Conservation (phyloP, 495 filamentous ascomycete species). For the Hyaloscypha bicolor region DNA sequence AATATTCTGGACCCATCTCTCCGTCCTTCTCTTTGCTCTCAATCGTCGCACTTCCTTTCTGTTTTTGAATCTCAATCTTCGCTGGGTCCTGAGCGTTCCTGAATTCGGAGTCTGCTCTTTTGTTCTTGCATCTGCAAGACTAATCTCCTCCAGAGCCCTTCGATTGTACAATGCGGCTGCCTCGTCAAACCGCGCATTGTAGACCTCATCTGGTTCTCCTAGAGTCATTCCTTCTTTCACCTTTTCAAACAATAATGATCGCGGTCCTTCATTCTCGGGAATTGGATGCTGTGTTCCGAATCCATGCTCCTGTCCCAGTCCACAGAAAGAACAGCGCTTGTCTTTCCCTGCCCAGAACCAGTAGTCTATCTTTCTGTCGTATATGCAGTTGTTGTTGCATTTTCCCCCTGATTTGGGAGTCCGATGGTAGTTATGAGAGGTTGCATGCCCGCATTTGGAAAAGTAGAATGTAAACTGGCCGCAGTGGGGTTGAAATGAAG, state of each 20-base stretch:
- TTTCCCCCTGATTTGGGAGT: not conserved
- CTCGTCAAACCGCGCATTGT: not conserved
- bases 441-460: not conserved
- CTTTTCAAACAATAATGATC: not conserved
- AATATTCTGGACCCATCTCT: not conserved
- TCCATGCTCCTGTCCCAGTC: not conserved
- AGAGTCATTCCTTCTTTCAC: not conserved
- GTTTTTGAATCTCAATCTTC: not conserved
- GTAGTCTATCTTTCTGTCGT: not conserved
- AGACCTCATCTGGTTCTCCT: not conserved
- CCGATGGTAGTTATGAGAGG: not conserved
- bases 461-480: not conserved
- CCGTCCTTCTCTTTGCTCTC: not conserved
- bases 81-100: not conserved
- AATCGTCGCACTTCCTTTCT: not conserved
- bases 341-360: not conserved
- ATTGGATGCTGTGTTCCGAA: not conserved
- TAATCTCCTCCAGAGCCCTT: not conserved
- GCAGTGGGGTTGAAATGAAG: not conserved
- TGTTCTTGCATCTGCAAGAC: not conserved
- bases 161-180: not conserved
- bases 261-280: not conserved
- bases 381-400: not conserved
- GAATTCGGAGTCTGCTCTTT: not conserved
- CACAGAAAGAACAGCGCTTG: not conserved